These are phyloP conservation scores for Neurospora sp. DNA, from an alignment of 2,329 filamentous ascomycete species.

Conservation along the genomic window DNA sequence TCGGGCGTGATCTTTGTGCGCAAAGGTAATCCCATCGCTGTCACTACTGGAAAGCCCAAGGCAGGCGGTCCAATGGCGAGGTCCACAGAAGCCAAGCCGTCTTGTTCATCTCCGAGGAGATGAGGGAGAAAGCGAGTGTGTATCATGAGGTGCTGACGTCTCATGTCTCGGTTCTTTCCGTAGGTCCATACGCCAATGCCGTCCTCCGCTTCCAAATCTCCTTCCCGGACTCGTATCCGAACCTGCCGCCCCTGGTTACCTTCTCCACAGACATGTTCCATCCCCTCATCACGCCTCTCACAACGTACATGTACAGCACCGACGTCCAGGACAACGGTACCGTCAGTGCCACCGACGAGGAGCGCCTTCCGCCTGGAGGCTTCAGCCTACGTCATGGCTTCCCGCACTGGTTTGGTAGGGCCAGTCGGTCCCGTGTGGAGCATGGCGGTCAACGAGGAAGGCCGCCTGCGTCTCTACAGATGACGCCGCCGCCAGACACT, in stretches of 20 bases:
- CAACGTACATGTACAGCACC: conserved; percentile 89
- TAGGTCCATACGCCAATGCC: conserved; percentile 81
- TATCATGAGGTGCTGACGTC: conserved; percentile 11
- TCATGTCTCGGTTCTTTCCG: background rate
- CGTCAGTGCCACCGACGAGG: conserved; percentile 73
- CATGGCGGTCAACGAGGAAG: conserved; percentile 2
- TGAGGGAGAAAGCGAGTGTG: conserved; percentile 4
- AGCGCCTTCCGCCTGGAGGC: conserved; percentile 75
- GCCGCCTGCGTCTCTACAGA: conserved; percentile 12
- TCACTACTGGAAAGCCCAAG: background rate
- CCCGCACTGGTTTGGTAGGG: conserved; percentile 73
- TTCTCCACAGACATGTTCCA: conserved; percentile 94
- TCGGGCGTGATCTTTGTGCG: conserved; percentile 86
- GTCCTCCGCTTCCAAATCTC: conserved; percentile 78
- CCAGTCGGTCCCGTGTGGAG: background rate
- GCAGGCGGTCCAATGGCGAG: background rate
- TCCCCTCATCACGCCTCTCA: conserved; percentile 81
- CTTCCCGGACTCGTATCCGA: conserved; percentile 74
- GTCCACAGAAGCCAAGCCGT: background rate
- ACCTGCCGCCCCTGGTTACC: conserved; percentile 70
- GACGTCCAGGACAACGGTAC: conserved; percentile 66
- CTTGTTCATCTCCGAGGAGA: background rate
- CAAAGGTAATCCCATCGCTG: conserved; percentile 49
- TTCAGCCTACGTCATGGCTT: conserved; percentile 90
- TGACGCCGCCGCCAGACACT: conserved; percentile 18